phyloP scores from a whole-genome alignment of 1,139 yeast genomes.

The Saccharomyces hybrid region DNA sequence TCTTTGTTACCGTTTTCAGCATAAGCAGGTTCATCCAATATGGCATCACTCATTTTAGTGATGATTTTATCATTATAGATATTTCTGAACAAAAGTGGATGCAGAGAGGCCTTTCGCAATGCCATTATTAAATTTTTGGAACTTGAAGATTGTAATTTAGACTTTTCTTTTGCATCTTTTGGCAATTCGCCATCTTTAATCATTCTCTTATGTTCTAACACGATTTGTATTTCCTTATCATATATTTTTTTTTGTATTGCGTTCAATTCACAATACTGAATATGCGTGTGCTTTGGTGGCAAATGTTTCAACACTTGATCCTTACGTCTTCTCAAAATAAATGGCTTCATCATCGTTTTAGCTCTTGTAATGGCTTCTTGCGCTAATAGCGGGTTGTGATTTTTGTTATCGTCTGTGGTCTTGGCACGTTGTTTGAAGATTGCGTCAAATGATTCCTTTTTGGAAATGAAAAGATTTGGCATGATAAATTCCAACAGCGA shows the following conservation, averaged over 20 bases:
- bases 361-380: constrained; percentile 90
- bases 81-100: constrained; percentile 63
- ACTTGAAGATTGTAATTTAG: constrained; percentile 35
- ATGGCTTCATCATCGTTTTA: constrained; percentile 97
- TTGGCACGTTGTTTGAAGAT: constrained; percentile 80
- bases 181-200: constrained; percentile 35
- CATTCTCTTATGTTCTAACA: constrained; percentile 44
- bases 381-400: constrained; percentile 73
- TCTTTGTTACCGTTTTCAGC: constrained; percentile 58
- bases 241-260: constrained; percentile 55
- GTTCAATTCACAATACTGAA: constrained; percentile 58
- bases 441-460: constrained; percentile 72
- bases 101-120: constrained; percentile 66
- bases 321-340: constrained; percentile 84
- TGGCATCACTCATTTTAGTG: constrained; percentile 61
- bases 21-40: constrained; percentile 77
- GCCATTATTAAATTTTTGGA: constrained; percentile 55
- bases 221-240: constrained; percentile 45
- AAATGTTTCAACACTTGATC: constrained; percentile 84
- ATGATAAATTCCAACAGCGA: constrained; percentile 84
- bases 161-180: constrained; percentile 30
- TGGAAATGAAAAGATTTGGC: constrained; percentile 73
- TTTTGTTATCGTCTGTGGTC: constrained; percentile 45
- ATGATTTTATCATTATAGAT: constrained; percentile 50
- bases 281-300: constrained; percentile 64